A percentile compares a stretch with the other conserved stretches of the same genome.
phyloP scores from a whole-genome alignment of 306 rosid genomes.

The Astragalus glycyphyllos region DNA sequence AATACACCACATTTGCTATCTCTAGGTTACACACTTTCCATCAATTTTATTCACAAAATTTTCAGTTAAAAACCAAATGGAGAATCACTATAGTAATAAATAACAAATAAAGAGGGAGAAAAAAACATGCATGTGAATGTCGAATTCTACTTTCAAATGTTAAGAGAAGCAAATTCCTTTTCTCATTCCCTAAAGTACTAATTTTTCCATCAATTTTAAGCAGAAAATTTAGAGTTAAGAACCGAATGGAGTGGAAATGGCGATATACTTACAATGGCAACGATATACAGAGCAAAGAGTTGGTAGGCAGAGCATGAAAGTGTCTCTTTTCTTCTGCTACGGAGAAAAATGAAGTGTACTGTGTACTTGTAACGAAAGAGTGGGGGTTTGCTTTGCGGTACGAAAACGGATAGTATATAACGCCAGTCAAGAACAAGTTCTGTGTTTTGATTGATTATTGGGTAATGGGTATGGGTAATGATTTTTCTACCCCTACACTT shows the following conservation, averaged over 20 bases:
- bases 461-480: no score
- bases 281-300: not conserved
- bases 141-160: not conserved
- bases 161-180: not conserved
- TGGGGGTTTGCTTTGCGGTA: not conserved
- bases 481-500: no score
- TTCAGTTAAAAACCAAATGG: no score
- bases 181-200: not conserved
- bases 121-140: not conserved
- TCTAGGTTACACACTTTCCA: no score
- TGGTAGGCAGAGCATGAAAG: constrained; percentile 1
- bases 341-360: not conserved
- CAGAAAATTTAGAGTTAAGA: not conserved
- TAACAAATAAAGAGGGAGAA: not conserved
- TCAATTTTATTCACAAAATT: no score
- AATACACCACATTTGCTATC: no score
- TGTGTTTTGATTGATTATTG: no score
- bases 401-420: not conserved
- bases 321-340: constrained; percentile 9
- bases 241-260: not conserved
- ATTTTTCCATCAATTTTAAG: not conserved
- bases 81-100: no score
- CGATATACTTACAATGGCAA: constrained; percentile 3
- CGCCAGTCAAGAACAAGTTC: no score
- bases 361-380: not conserved